Evolutionary conservation across 1,284 basidiomycete species (phyloP).

Genomic region (Volvariella volvacea): DNA sequence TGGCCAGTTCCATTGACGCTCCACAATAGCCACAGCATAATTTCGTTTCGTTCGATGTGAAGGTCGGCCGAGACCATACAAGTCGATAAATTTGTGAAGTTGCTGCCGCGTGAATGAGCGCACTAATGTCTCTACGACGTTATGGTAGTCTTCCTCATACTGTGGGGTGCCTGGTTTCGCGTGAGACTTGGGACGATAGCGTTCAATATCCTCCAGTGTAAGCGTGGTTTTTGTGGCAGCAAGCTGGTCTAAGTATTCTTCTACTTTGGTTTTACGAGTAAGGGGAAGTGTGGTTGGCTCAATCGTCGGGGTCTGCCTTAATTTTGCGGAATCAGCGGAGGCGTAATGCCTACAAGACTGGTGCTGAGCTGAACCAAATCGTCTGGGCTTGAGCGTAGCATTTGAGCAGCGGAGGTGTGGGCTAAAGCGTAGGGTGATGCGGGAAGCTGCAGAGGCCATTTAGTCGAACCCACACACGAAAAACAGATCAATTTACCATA

Average conservation of each 20-base stretch:
- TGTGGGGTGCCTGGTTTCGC: constrained; percentile 30
- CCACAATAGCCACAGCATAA: constrained; percentile 52
- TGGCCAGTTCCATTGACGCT: constrained; percentile 63
- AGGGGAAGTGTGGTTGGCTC: too few relatives aligned
- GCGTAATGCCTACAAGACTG: neutral
- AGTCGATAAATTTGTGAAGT: constrained; percentile 43
- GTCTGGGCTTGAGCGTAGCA: too few relatives aligned
- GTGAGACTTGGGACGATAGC: constrained; percentile 34
- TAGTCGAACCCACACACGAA: too few relatives aligned
- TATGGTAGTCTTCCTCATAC: constrained; percentile 49
- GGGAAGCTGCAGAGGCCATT: too few relatives aligned
- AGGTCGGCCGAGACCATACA: constrained; percentile 35
- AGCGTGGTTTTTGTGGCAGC: constrained; percentile 35
- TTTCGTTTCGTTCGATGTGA: constrained; percentile 32
- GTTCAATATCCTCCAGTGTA: constrained; percentile 50
- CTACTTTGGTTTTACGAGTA: constrained; percentile 37
- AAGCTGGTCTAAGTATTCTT: constrained; percentile 49
- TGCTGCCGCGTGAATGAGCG: constrained; percentile 62
- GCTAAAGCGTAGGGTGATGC: neutral
- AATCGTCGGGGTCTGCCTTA: constrained; percentile 3
- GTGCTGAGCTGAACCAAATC: too few relatives aligned
- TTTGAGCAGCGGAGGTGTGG: neutral
- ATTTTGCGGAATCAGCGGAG: too few relatives aligned
- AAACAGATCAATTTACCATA: too few relatives aligned
- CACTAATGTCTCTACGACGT: constrained; percentile 42